Conservation (phyloP, 331 rosid species). For the Pyrus hybrid region DNA sequence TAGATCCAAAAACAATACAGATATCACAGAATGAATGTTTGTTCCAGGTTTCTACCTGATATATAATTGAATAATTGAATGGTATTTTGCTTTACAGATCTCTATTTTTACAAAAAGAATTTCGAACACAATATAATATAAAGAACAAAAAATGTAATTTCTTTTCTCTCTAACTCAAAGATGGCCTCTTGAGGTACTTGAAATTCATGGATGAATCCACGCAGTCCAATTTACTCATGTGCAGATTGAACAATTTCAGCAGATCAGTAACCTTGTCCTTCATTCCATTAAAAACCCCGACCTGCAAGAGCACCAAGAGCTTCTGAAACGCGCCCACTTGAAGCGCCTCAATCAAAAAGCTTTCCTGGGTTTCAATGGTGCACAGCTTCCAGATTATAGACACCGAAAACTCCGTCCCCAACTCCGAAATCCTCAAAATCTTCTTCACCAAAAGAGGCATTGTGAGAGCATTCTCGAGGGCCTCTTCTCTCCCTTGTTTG, state of each 20-base stretch:
- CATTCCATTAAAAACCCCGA: constrained; percentile 51
- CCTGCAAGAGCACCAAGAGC: constrained; percentile 67
- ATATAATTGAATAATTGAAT: neutral
- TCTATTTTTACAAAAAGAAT: constrained; percentile 1
- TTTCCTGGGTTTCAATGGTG: constrained; percentile 20
- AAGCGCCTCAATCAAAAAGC: constrained; percentile 47
- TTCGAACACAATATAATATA: neutral
- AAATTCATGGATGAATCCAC: constrained; percentile 58
- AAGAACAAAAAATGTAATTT: neutral
- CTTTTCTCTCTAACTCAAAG: constrained; percentile 7
- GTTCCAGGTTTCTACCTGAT: neutral
- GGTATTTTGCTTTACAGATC: neutral
- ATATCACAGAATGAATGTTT: neutral
- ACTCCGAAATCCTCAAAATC: constrained; percentile 56
- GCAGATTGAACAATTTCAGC: constrained; percentile 61
- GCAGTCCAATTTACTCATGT: constrained; percentile 46
- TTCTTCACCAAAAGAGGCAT: constrained; percentile 73
- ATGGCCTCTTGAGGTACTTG: constrained; percentile 51
- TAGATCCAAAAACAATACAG: neutral
- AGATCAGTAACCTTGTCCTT: constrained; percentile 63
- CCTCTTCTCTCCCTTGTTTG: constrained; percentile 43
- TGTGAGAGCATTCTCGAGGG: constrained; percentile 52
- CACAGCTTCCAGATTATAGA: constrained; percentile 70
- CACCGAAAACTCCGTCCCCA: constrained; percentile 44
- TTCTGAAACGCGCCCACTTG: constrained; percentile 72